Evolutionary conservation across 495 filamentous ascomycete species (phyloP), one percentile per base, ranked within the genome.

Genomic region (Tuber magnatum): DNA sequence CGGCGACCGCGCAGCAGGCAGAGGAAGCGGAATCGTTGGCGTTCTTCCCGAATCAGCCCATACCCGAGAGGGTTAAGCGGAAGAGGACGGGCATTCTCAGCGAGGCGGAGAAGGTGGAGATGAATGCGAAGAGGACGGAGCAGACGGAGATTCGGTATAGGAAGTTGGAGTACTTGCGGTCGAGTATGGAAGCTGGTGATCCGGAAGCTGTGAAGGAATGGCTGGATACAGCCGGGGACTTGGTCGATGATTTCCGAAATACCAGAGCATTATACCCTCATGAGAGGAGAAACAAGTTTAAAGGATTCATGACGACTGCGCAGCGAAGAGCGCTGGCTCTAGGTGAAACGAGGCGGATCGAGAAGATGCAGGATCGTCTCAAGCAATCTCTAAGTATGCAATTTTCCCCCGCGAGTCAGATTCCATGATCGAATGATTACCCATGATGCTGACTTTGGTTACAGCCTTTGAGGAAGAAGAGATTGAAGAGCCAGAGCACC

Each of bases 181-280:
- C 86, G 6, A 80, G 80, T 0, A 85, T 89, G 38, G 84, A 87
- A 77, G 82, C 82, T 18, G 90, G 90, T 1, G 85, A 89, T 70
- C 71, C 82, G 3, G 84, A 87, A 69, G 88, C 89, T 22, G 86
- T 84, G 24, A 83, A 86, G 32, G 86, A 89, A 42, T 97, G 92
- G 90, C 89, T 96, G 82, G 86, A 90, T 76, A 90, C 90, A 44
- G 92, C 93, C 0, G 88, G 89, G 80, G 87, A 88, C 71, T 86
- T 97, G 32, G 86, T 94, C 28, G 88, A 94, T 77, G 92, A 94
- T 73, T 98, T 97, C 82, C 87, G 90, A 51, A 87, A 88, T 18
- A 91, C 90, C 74, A 91, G 90, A 75, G 85, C 88, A 9, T 94
- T 97, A 81, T 97, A 94, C 84, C 88, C 91, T 0, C 87, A 89